These are phyloP conservation scores for Leccinum imitatum DNA, from an alignment of 768 basidiomycete genomes.

Conservation along the genomic window DNA sequence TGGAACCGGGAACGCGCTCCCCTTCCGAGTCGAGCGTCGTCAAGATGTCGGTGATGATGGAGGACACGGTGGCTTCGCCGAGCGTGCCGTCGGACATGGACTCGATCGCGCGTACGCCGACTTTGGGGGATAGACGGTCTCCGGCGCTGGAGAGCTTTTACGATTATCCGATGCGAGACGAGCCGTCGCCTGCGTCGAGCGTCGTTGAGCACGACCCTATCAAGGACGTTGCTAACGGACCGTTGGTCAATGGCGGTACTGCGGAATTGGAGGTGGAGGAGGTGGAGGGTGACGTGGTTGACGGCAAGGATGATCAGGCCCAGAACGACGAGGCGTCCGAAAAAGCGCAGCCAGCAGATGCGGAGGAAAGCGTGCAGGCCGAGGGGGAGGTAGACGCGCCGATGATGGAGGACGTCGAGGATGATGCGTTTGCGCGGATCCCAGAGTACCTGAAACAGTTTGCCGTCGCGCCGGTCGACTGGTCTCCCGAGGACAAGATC, in stretches of 20 bases:
- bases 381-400: constrained; percentile 15
- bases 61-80: constrained; percentile 22
- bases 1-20: constrained; percentile 1
- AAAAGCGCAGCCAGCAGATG: constrained; percentile 2
- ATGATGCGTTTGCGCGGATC: constrained; percentile 32
- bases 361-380: neutral
- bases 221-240: constrained; percentile 14
- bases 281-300: neutral
- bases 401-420: constrained; percentile 43
- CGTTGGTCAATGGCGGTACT: neutral
- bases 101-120: constrained; percentile 25
- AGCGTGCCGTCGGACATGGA: constrained; percentile 30
- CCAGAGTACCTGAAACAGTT: constrained; percentile 65
- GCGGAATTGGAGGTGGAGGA: neutral
- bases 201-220: constrained; percentile 22
- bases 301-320: neutral
- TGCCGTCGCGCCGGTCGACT: constrained; percentile 69
- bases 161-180: constrained; percentile 24
- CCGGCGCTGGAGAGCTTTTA: constrained; percentile 26
- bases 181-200: constrained; percentile 31
- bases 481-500: constrained; percentile 58
- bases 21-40: constrained; percentile 12
- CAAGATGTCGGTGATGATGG: neutral
- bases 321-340: neutral
- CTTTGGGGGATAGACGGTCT: constrained; percentile 17